phyloP scores from a whole-genome alignment of 2,329 filamentous ascomycete species.

The Alternaria alternata region DNA sequence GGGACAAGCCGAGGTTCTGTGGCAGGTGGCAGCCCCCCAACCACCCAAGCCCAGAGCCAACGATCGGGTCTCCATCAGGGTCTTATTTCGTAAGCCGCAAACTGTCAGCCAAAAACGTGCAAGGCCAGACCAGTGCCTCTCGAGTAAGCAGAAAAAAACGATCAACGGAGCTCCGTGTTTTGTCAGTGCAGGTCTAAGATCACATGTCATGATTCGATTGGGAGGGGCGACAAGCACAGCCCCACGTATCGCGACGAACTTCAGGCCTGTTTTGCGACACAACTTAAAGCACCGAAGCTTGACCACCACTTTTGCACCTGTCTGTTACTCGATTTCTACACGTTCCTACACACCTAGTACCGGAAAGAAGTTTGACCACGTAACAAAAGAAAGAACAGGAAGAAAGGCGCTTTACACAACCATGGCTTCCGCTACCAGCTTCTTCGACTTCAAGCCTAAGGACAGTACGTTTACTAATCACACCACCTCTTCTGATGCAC shows the following conservation, averaged over 20 bases:
- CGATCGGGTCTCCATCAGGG: constrained; percentile 1
- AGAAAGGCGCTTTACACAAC: constrained; percentile 31
- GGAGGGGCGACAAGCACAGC: constrained; percentile 16
- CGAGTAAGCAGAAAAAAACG: background rate
- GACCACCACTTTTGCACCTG: constrained; percentile 1
- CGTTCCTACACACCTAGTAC: background rate
- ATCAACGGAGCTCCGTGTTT: background rate
- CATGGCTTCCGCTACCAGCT: constrained; percentile 74
- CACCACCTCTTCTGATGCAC: background rate
- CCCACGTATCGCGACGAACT: constrained; percentile 14
- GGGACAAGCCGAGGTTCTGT: constrained; percentile 8
- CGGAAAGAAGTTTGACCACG: background rate
- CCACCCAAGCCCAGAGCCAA: background rate
- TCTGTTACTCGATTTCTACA: background rate
- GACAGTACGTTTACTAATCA: constrained; percentile 69
- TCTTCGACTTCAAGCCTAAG: constrained; percentile 86
- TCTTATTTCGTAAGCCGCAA: constrained; percentile 1
- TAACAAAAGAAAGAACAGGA: constrained; percentile 1
- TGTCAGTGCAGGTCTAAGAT: background rate
- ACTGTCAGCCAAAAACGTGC: background rate
- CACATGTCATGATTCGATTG: constrained; percentile 22
- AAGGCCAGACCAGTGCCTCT: background rate
- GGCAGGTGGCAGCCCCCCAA: background rate
- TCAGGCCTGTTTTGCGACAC: constrained; percentile 1
- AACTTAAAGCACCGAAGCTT: background rate